Evolutionary conservation across 352 stramenopile species (phyloP).

Genomic region (Phytophthora gonapodyides): DNA sequence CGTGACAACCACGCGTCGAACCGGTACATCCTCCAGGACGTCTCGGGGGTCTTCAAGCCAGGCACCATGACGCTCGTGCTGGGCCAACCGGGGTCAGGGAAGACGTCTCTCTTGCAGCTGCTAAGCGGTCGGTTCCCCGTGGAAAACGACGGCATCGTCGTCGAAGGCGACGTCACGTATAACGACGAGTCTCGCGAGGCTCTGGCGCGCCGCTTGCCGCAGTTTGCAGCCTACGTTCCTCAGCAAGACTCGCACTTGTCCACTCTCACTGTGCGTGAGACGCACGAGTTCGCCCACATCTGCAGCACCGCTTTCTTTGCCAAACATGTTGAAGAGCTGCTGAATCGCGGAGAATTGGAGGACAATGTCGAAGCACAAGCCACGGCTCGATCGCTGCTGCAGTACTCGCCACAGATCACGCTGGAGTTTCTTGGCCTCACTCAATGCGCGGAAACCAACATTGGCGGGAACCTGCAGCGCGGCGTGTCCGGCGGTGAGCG

Average conservation of each 20-base stretch:
- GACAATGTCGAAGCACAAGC: slow-evolving; percentile 37
- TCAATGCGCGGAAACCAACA: slow-evolving; percentile 49
- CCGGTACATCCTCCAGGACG: slow-evolving; percentile 42
- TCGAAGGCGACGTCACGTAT: slow-evolving; percentile 42
- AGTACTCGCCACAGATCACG: slow-evolving; percentile 37
- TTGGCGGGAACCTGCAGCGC: slow-evolving; percentile 53
- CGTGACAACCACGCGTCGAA: slow-evolving; percentile 3
- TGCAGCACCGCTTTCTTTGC: slow-evolving; percentile 54
- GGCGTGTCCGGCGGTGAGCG: slow-evolving; percentile 87
- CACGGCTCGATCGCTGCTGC: slow-evolving; percentile 31
- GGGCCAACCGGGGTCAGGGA: slow-evolving; percentile 52
- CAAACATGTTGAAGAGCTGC: slow-evolving; percentile 43
- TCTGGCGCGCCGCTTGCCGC: slow-evolving; percentile 34
- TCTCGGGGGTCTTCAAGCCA: slow-evolving; percentile 50
- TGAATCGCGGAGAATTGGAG: slow-evolving; percentile 24
- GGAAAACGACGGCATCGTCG: slow-evolving; percentile 19
- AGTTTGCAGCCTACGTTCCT: slow-evolving; percentile 47
- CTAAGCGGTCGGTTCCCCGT: slow-evolving; percentile 45
- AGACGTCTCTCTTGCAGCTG: slow-evolving; percentile 50
- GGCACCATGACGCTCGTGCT: slow-evolving; percentile 51
- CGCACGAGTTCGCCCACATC: slow-evolving; percentile 90
- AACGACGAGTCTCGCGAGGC: slow-evolving; percentile 35
- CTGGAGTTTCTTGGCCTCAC: slow-evolving; percentile 45
- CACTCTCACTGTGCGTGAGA: slow-evolving; percentile 71
- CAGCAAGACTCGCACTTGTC: slow-evolving; percentile 64